These are phyloP conservation scores for Boletus mariae DNA, from an alignment of 1,284 basidiomycete genomes.

Conservation along the genomic window DNA sequence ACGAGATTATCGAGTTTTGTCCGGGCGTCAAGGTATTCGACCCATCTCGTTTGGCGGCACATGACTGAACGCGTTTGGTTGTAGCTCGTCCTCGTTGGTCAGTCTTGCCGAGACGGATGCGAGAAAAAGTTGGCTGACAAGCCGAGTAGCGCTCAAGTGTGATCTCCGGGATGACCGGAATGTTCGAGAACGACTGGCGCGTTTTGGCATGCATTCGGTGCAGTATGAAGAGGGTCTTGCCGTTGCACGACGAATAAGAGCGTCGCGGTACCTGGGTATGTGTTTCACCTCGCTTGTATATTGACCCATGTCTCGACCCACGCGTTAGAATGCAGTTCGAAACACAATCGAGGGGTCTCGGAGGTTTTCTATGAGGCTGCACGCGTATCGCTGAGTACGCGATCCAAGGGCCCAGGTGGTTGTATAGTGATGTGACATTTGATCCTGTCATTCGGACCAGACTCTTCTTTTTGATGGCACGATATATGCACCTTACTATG, in stretches of 20 bases:
- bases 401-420: conserved; percentile 60
- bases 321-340: conserved; percentile 85
- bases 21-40: conserved; percentile 81
- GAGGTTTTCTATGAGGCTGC: conserved; percentile 92
- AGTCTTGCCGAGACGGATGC: conserved; percentile 30
- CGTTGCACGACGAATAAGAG: conserved; percentile 86
- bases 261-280: conserved; percentile 86
- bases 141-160: conserved; percentile 79
- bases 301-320: conserved; percentile 3
- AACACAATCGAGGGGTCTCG: conserved; percentile 89
- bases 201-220: conserved; percentile 66
- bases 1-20: conserved; percentile 86
- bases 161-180: conserved; percentile 82
- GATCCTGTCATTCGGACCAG: background rate
- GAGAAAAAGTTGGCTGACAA: conserved; percentile 9
- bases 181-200: conserved; percentile 64
- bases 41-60: background rate
- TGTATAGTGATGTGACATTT: conserved; percentile 53
- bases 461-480: conserved; percentile 2
- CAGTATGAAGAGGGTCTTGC: conserved; percentile 89
- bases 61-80: conserved; percentile 10
- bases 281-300: conserved; percentile 11
- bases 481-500: conserved; percentile 20
- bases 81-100: conserved; percentile 84
- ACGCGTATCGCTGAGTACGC: conserved; percentile 74